Base-by-base conservation (phyloP, 768 basidiomycete species). In the Serendipita vermifera region DNA sequence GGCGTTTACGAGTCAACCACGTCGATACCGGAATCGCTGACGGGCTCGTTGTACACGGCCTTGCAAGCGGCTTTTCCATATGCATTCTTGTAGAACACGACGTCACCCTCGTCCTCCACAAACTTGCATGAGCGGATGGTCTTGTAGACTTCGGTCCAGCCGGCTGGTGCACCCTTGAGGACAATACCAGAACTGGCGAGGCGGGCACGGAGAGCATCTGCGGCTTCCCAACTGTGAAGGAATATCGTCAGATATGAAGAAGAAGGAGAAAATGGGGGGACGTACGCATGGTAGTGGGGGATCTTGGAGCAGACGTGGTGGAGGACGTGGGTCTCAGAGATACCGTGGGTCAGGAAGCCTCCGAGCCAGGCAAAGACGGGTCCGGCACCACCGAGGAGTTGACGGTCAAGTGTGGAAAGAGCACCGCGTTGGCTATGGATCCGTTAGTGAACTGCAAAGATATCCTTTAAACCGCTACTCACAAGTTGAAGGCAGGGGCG, bases 221-320 rank as follows among this genome's bases (percentile, higher is more conserved):
- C 80, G 20, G 94, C 94, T 65, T 94, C 92, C 91, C 91, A 94
- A 68, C 83, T 83, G 58, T 17, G 7, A 33, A n/a, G n/a, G n/a
- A n/a, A 61, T 38, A 36, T 38, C 3, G 20, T 36, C 63, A 20
- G 61, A 54, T 33, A 3, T 39, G 15, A 0, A 24, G 29, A 31
- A 20, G n/a, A 38, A n/a, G n/a, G 26, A 36, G 5, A 17, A 36
- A 7, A 0, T 29, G 2, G 13, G 17, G 3, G 15, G 31, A 72
- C 78, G 63, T 64, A 83, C 72, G 87, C 87, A 59, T 89, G 73
- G 68, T 91, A 97, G 69, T 99, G 94, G 17, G 94, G 94, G 61
- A 99, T 97, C 73, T 93, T 94, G 78, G 85, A 88, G 59, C 77
- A 81, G 59, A 94, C 79, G 69, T 98, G 94, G 70, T 98, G 94